Base-by-base conservation (phyloP, 1,284 basidiomycete species). In the Vanrija sp. region DNA sequence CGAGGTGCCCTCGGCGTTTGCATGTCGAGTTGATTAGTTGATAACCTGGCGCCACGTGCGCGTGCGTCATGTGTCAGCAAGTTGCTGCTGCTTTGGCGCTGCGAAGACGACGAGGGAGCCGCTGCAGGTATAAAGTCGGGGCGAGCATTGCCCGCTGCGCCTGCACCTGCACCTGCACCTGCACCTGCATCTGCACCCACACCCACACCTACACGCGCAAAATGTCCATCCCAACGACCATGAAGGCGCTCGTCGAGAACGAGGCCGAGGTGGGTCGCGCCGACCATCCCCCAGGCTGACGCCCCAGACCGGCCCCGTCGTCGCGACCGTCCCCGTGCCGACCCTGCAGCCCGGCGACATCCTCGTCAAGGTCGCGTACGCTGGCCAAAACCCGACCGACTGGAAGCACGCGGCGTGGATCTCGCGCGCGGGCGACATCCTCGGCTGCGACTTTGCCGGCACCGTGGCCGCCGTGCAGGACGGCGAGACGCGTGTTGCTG, bases 391-490 rank as follows among this genome's bases (percentile, higher is more conserved):
- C 61, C 70, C 67, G 9, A 69, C 69, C n/a, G 71, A 75, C 66
- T 71, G 72, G 74, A 71, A 73, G 57, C 59, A 73, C 55, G 63
- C 63, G 21, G 60, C 63, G 15, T 46, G 34, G 12, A 42, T 49
- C 25, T 48, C 54, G 8, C 52, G 46, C 18, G 67, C 72, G 5
- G 71, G 69, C 28, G 59, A 67, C 14, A 69, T 74, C 44, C 67
- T 78, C 50, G 81, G 81, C 21, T 79, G 78, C 52, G 82, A 83
- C 67, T 80, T 78, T 55, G 68, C 74, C 16, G 82, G 81, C 12
- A 68, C 64, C 5, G 73, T 82, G 51, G 77, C 74, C 38, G 64
- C 67, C 38, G 78, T 45, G 6, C 21, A 34, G 9, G 53, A 18
- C 18, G 28, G 25, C 8, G 29, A 21, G 40, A 5, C 16, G 19